These are phyloP conservation scores for Pyronema domesticum DNA, from an alignment of 495 filamentous ascomycete genomes.

Conservation along the genomic window DNA sequence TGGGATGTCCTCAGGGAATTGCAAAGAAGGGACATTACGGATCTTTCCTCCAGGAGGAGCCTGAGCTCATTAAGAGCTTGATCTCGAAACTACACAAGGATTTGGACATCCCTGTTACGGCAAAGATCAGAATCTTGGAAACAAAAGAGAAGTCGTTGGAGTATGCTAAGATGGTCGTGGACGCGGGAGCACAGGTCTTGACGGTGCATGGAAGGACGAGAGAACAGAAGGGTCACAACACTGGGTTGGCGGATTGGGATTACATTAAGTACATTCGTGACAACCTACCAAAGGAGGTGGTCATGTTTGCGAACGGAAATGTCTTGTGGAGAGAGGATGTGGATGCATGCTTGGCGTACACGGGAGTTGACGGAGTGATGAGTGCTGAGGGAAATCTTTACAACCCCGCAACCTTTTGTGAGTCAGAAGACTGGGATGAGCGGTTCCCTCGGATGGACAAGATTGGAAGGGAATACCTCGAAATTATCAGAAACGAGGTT, in stretches of 20 bases:
- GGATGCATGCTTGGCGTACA: slow-evolving; percentile 59
- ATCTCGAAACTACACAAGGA: slow-evolving; percentile 57
- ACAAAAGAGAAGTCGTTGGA: slow-evolving; percentile 68
- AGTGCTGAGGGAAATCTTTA: slow-evolving; percentile 84
- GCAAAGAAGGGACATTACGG: slow-evolving; percentile 81
- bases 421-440: slow-evolving; percentile 71
- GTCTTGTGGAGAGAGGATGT: slow-evolving; percentile 70
- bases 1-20: slow-evolving; percentile 96
- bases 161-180: slow-evolving; percentile 76
- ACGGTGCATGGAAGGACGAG: slow-evolving; percentile 77
- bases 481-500: slow-evolving; percentile 66
- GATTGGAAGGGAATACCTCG: slow-evolving; percentile 69
- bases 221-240: slow-evolving; percentile 93
- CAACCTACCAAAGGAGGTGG: slow-evolving; percentile 65
- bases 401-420: slow-evolving; percentile 76
- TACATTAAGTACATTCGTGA: slow-evolving; percentile 67
- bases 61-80: slow-evolving; percentile 57
- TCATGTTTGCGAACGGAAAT: slow-evolving; percentile 94
- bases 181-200: slow-evolving; percentile 77
- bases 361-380: slow-evolving; percentile 87
- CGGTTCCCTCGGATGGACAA: slow-evolving; percentile 84
- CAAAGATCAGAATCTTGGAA: slow-evolving; percentile 85
- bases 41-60: slow-evolving; percentile 86
- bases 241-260: slow-evolving; percentile 82
- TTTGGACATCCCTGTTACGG: slow-evolving; percentile 65